Evolutionary conservation across 176 grass and related monocot genomes (phyloP), one percentile per base, ranked within the genome.

Genomic region (Puccinellia tenuiflora): DNA sequence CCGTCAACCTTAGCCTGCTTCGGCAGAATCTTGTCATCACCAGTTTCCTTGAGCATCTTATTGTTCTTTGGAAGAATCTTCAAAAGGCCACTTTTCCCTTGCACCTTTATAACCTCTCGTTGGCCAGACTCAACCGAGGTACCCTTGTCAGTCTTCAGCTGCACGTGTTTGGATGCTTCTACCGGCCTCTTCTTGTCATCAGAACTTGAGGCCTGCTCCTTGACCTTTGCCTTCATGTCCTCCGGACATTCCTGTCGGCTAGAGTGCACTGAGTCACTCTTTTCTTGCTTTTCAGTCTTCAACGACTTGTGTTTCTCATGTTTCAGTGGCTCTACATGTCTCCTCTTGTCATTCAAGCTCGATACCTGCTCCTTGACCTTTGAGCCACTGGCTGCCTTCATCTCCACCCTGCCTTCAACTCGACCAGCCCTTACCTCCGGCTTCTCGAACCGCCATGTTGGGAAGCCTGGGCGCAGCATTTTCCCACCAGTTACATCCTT

Each of bases 81-180:
- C 21, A 92, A 77, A 84, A 92, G 62, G 24, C 90, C 90, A 37
- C 77, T 79, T 86, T 81, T 92, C 31, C 87, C 90, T 84, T 92
- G 90, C 43, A 92, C 46, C 56, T 38, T 80, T 72, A 86, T 75
- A 84, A 42, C 61, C 70, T 81, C 84, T 14, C 31, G 51, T 51
- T 28, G 37, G 6, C 42, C 38, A 64, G 61, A 46, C 35, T 15
- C 42, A 29, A 48, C 45, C 15, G 8, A 57, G 62, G 20, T 66
- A 61, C 20, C 50, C 39, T 70, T 72, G 12, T 84, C 52, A 35
- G 72, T 40, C 75, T 84, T 88, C 30, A 85, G 38, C 6, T 17
- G 50, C 6, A 3, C 46, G 4, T 29, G 43, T 21, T 72, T 81
- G 13, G n/a, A 47, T 54, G 72, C 26, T 73, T 46, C 69, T 73